Conservation (phyloP, 2,329 filamentous ascomycete genomes). For the Colletotrichum sp. region DNA sequence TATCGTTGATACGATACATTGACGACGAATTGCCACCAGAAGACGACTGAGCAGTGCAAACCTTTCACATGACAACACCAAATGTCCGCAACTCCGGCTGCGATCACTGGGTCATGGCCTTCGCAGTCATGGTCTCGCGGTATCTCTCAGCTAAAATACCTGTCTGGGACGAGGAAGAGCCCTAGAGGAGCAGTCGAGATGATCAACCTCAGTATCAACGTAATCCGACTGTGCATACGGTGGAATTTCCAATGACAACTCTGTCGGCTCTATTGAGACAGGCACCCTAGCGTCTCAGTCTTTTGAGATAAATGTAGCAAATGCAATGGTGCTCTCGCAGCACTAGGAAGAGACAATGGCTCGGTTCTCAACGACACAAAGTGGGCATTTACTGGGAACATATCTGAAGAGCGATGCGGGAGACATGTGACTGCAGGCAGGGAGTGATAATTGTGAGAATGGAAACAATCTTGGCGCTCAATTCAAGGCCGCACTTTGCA, state of each 20-base stretch:
- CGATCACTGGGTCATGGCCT: background rate
- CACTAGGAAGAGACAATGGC: background rate
- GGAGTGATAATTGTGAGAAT: background rate
- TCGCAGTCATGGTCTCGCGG: background rate
- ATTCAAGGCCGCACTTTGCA: background rate
- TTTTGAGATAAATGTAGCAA: background rate
- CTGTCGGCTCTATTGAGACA: background rate
- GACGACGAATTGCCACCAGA: constrained; percentile 97
- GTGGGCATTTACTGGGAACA: background rate
- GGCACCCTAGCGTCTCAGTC: background rate
- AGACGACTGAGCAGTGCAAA: constrained; percentile 72
- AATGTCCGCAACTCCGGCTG: background rate
- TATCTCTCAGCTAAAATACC: background rate
- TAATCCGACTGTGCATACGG: background rate
- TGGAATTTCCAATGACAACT: background rate
- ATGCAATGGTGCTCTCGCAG: background rate
- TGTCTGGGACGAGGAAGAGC: background rate
- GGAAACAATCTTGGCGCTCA: background rate
- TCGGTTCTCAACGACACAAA: background rate
- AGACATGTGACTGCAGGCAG: background rate
- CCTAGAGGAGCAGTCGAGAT: background rate
- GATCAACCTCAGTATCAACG: background rate
- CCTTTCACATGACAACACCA: background rate
- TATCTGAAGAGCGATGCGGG: background rate
- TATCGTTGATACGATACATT: constrained; percentile 90